Conservation (phyloP, 2,329 filamentous ascomycete genomes). For the Colletotrichum musae region DNA sequence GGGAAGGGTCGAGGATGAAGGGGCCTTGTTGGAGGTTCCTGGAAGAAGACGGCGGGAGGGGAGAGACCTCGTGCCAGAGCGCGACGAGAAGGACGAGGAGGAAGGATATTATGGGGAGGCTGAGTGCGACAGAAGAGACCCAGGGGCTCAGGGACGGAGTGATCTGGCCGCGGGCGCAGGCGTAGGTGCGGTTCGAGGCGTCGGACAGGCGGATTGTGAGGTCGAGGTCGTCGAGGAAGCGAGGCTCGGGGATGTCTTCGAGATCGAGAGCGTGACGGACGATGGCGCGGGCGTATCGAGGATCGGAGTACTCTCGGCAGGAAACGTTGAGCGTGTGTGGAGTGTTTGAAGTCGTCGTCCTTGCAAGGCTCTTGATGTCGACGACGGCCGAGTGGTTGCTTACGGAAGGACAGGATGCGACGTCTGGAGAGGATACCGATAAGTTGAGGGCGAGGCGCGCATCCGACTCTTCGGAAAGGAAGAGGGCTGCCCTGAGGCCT, state of each 20-base stretch:
- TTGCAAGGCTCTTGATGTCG: neutral
- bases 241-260: neutral
- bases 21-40: conserved; percentile 2
- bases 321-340: neutral
- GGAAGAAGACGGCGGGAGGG: neutral
- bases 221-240: neutral
- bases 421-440: neutral
- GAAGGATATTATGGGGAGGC: neutral
- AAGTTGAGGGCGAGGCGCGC: neutral
- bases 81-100: neutral
- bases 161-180: neutral
- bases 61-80: conserved; percentile 10
- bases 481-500: neutral
- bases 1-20: conserved; percentile 5
- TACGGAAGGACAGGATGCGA: neutral
- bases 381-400: neutral
- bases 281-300: neutral
- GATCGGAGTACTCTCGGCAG: neutral
- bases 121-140: neutral
- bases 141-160: neutral
- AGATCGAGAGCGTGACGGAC: neutral
- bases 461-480: neutral
- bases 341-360: neutral
- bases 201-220: neutral
- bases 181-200: neutral